Evolutionary conservation across 257 asterid species (phyloP), one percentile per base, ranked within the genome.

Genomic region (Leonotis leonurus): DNA sequence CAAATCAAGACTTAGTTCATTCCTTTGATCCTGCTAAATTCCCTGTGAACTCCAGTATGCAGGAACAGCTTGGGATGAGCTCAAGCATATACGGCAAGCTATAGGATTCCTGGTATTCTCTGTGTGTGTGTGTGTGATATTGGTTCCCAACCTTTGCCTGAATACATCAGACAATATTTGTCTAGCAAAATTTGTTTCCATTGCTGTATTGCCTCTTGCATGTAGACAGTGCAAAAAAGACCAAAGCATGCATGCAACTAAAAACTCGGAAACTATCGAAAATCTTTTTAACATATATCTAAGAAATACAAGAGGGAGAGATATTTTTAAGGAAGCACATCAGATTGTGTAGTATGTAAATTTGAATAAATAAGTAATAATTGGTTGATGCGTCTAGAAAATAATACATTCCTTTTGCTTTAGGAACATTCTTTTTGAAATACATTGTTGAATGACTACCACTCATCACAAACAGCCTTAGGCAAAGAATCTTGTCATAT

Each of bases 21-120:
- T n/a, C n/a, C n/a, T n/a, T n/a, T n/a, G 5, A 63, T 63, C 62
- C 33, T 17, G 45, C 75, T 69, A 74, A 79, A 58, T 26, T 65
- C 56, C 55, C 73, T 43, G 51, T 25, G 27, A 67, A 24, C 70
- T 85, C 58, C 94, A 93, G 99, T 93, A 89, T 74, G 87, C 97
- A 76, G 99, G 99, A 54, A 76, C 96, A 1, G 85, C 99, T 29
- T 93, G 97, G 99, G 99, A 93, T 67, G 99, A 93, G 86, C 96
- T 93, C 74, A 93, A 89, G 75, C 97, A 93, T 73, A 93, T 93
- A 70, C 84, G 99, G 61, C 99, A 93, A 73, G 95, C 99, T 48
- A 93, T 93, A 21, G 99, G 99, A n/a, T 93, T 93, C 79, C 85
- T 93, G 96, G 99, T 93, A 89, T 8, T 48, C 56, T 48, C 59